phyloP scores from a whole-genome alignment of 139 green algal genomes.

The Auxenochlorella pyrenoidosa region DNA sequence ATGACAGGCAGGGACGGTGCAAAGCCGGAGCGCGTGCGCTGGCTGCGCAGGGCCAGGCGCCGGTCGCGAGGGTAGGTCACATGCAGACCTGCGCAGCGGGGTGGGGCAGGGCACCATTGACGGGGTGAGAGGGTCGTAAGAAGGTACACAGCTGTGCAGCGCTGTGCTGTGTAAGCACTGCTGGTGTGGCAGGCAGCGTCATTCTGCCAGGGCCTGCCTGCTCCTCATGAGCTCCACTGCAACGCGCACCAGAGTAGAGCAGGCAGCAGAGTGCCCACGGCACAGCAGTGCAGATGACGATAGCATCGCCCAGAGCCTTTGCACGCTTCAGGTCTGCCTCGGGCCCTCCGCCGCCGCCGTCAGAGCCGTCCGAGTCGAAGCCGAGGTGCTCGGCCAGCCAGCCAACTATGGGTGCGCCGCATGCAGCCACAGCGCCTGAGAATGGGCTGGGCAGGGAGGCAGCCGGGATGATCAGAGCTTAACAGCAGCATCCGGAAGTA shows the following conservation, averaged over 20 bases:
- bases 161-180: no score
- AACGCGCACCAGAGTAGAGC: conserved; percentile 36
- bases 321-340: conserved; percentile 48
- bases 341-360: neutral
- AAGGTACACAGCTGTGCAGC: no score
- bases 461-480: no score
- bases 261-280: conserved; percentile 56
- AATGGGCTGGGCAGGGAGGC: neutral
- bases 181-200: no score
- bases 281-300: conserved; percentile 54
- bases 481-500: no score
- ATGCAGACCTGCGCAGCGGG: conserved; percentile 21
- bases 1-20: neutral
- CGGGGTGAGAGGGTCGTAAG: no score
- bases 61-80: conserved; percentile 42
- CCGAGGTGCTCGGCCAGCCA: conserved; percentile 52
- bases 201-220: neutral
- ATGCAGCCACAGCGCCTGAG: conserved; percentile 44
- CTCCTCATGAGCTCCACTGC: neutral
- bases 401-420: conserved; percentile 59
- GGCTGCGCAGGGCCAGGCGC: conserved; percentile 19
- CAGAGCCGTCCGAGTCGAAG: conserved; percentile 13
- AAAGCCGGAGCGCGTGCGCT: conserved; percentile 17
- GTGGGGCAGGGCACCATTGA: neutral
- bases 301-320: conserved; percentile 50